A percentile compares a stretch with the other conserved stretches of the same genome.
Conservation (phyloP, 106 monocot species). For the Dendrobium catenatum region DNA sequence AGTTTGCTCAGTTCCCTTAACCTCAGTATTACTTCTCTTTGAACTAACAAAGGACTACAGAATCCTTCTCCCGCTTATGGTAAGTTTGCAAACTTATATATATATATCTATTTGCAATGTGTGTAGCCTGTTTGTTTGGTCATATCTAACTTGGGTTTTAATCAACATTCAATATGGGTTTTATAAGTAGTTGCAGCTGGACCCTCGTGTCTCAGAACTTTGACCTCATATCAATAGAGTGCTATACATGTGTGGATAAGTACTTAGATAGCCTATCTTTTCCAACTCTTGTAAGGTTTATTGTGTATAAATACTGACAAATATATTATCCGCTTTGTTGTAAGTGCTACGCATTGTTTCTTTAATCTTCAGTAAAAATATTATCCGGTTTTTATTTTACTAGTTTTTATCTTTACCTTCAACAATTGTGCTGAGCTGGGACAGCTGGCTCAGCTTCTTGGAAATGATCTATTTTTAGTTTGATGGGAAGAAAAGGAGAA, state of each 20-base stretch:
- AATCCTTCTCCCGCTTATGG: constrained; percentile 97
- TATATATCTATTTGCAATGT: not conserved
- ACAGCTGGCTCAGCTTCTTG: not conserved
- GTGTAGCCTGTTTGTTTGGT: not conserved
- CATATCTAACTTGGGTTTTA: not conserved
- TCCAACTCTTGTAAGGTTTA: not conserved
- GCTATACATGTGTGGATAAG: not conserved
- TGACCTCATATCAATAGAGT: not conserved
- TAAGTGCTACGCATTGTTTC: not conserved
- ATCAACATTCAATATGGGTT: not conserved
- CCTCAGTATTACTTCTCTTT: constrained; percentile 95
- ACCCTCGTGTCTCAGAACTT: not conserved
- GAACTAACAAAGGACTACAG: constrained; percentile 98
- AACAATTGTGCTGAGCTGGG: not conserved
- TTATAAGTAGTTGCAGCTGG: not conserved
- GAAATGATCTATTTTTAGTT: not conserved
- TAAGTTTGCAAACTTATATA: constrained; percentile 16
- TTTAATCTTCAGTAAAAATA: not conserved
- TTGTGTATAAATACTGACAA: not conserved
- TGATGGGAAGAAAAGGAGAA: too few relatives aligned
- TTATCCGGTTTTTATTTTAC: not conserved
- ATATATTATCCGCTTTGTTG: not conserved
- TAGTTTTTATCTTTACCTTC: not conserved
- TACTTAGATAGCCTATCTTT: not conserved
- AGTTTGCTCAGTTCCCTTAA: constrained; percentile 98